Evolutionary conservation across 1,139 yeast species (phyloP).

Genomic region (Pichia sp.): DNA sequence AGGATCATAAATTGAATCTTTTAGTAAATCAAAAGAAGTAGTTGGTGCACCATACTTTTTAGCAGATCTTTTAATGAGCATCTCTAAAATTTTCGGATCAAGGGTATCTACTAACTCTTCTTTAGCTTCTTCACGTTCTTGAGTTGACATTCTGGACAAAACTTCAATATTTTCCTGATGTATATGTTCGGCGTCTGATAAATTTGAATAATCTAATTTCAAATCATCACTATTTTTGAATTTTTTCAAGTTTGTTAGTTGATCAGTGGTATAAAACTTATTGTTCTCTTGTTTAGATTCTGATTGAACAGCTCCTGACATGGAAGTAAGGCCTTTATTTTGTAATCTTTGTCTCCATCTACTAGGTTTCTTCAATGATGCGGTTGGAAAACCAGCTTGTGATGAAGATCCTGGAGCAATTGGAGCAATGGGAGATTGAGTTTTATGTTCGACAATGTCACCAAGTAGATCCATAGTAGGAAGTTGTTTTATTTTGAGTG

Average conservation of each 20-base stretch:
- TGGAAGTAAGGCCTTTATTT: slow-evolving; percentile 28
- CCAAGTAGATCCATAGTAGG: slow-evolving; percentile 59
- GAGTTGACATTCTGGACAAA: slow-evolving; percentile 56
- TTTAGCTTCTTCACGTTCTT: slow-evolving; percentile 59
- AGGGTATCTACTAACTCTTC: slow-evolving; percentile 60
- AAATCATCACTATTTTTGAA: slow-evolving; percentile 12
- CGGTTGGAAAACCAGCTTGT: slow-evolving; percentile 2
- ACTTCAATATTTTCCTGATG: slow-evolving; percentile 68
- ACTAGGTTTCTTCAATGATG: slow-evolving; percentile 28
- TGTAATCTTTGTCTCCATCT: slow-evolving; percentile 21
- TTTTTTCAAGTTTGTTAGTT: slow-evolving; percentile 17
- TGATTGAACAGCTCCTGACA: slow-evolving; percentile 20
- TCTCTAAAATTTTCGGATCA: slow-evolving; percentile 61
- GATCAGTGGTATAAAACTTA: slow-evolving; percentile 14
- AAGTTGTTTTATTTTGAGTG: neutral
- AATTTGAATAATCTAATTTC: slow-evolving; percentile 17
- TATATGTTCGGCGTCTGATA: slow-evolving; percentile 62
- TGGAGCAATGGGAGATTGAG: slow-evolving; percentile 1
- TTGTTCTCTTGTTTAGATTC: slow-evolving; percentile 8
- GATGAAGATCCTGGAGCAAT: neutral
- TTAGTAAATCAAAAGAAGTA: neutral
- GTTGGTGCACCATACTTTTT: slow-evolving; percentile 32
- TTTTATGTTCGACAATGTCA: slow-evolving; percentile 67
- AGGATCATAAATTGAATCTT: slow-evolving; percentile 33
- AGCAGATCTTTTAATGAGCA: slow-evolving; percentile 33